Evolutionary conservation across 2,329 filamentous ascomycete genomes (phyloP), one percentile per base, ranked within the genome.

Genomic region (Cercospora sesami): DNA sequence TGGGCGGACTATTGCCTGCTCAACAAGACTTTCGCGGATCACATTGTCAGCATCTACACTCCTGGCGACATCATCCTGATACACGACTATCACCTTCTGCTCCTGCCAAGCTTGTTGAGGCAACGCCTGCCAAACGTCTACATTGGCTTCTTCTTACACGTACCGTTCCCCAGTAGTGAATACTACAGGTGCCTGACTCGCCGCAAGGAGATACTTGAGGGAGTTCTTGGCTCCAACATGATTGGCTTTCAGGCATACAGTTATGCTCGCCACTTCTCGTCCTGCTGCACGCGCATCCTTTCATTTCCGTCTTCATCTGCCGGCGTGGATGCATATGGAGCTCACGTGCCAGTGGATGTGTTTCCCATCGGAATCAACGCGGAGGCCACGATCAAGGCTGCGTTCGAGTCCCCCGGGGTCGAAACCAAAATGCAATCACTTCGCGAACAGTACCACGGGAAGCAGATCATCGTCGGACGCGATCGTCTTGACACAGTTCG

Each of bases 331-430:
- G 92, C 92, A 3, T 96, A 94, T 76, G 94, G 94, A 7, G 87
- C 91, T 9, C 91, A 94, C 73, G 93, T 97, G 26, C 92, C 94
- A 62, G 92, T 97, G 21, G 94, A 94, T 66, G 93, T 96, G 16
- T 96, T 97, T 78, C 94, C 94, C 16, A 97, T 97, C 70, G 95
- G 94, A 39, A 96, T 98, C 73, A 93, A 97, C 78, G 92, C 91
- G n/a, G 86, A 87, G 69, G 89, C 90, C 69, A 92, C 95, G 16
- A 89, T 93, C 76, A 86, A 86, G 63, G 83, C 88, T 57, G 94
- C 94, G 0, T 96, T 92, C 80, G 87, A 87, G 4, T 73, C 72
- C 14, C 83, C 87, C 0, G 88, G 89, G 26, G 90, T 91, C 21
- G 87, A 91, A 65, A 88, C 92, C 76, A 92, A 89, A 67, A 86